These are phyloP conservation scores for Blastocystis sp. DNA, from an alignment of 352 stramenopile species.

Conservation along the genomic window DNA sequence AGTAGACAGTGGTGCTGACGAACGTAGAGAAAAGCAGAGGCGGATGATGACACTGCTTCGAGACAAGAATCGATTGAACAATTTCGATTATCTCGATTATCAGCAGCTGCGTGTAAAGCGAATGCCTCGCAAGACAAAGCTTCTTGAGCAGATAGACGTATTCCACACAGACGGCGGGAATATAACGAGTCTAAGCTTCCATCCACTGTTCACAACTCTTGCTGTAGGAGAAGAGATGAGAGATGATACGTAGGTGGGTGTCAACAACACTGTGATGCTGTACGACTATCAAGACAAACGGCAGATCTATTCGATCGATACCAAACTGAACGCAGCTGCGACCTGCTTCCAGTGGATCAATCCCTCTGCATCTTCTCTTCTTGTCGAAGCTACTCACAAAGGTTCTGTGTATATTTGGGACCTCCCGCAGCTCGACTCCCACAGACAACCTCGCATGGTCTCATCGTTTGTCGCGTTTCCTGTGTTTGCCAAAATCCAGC, in stretches of 20 bases:
- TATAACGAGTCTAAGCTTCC: conserved; percentile 1
- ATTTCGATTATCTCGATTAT: not conserved
- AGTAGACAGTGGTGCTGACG: not conserved
- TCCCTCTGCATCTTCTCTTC: not conserved
- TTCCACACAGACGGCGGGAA: not conserved
- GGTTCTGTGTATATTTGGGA: conserved; percentile 38
- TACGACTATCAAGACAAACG: conserved; percentile 38
- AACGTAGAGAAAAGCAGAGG: not conserved
- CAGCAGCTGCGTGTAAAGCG: too few relatives aligned
- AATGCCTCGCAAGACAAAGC: too few relatives aligned
- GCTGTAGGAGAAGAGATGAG: not conserved
- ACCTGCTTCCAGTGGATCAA: conserved; percentile 50
- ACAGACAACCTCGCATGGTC: not conserved
- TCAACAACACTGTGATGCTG: not conserved
- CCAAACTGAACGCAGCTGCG: not conserved
- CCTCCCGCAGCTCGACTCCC: not conserved
- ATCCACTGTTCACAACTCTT: not conserved
- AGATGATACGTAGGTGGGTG: not conserved
- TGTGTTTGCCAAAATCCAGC: conserved; percentile 13
- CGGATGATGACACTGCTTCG: not conserved
- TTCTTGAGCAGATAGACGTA: not conserved
- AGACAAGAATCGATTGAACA: not conserved
- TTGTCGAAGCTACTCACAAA: conserved; percentile 34
- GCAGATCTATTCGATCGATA: not conserved
- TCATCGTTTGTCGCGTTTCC: conserved; percentile 48